Conservation (phyloP, 148 eudicot species). For the Pharnaceum exiguum region DNA sequence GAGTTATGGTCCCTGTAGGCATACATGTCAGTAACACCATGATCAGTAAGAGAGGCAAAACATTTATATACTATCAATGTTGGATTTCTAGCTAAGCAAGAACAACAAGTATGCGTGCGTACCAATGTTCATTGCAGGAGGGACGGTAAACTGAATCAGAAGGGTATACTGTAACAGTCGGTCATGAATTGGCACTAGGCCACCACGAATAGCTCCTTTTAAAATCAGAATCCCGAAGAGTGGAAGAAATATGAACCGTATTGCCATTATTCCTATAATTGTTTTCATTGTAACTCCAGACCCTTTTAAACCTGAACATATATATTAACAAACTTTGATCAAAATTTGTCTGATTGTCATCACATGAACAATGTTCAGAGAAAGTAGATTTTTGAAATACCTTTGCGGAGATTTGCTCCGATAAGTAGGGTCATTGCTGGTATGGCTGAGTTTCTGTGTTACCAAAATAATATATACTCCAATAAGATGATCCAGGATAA, state of each 20-base stretch:
- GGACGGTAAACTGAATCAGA: conserved; percentile 58
- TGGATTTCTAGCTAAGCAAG: too few species aligned
- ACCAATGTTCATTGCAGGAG: conserved; percentile 79
- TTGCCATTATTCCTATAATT: conserved; percentile 34
- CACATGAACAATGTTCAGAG: not conserved
- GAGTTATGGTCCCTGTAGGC: conserved; percentile 20
- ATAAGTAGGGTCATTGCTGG: conserved; percentile 62
- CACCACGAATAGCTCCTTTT: conserved; percentile 34
- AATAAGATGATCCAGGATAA: too few species aligned
- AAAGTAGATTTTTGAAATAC: conserved; percentile 24
- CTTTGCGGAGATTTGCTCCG: conserved; percentile 85
- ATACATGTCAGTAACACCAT: too few species aligned
- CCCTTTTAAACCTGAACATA: conserved; percentile 60
- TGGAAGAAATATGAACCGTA: conserved; percentile 45
- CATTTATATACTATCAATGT: too few species aligned
- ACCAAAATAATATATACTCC: too few species aligned
- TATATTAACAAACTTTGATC: too few species aligned
- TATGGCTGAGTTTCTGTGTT: conserved; percentile 41
- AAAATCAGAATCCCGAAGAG: conserved; percentile 39
- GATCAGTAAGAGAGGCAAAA: too few species aligned
- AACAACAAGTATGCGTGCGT: too few species aligned
- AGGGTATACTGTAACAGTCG: conserved; percentile 57
- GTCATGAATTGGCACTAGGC: conserved; percentile 35
- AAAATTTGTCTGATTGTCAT: not conserved
- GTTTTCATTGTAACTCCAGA: conserved; percentile 36